These are phyloP conservation scores for Yamadazyma takamatsuzukensis DNA, from an alignment of 805 yeast genomes.

Conservation along the genomic window DNA sequence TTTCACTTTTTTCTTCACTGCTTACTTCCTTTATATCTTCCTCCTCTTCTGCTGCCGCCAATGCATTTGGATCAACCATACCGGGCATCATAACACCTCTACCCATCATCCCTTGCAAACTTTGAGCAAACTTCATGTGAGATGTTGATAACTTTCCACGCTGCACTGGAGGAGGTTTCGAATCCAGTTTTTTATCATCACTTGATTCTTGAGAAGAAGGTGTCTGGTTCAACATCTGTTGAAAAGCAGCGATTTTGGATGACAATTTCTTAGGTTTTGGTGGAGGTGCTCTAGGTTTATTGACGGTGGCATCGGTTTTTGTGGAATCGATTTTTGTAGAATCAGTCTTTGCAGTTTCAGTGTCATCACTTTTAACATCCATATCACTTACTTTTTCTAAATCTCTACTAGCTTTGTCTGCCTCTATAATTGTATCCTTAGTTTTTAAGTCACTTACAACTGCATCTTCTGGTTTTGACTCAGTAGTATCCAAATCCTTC, in stretches of 20 bases:
- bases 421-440: no score
- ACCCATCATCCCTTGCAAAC: conserved; percentile 56
- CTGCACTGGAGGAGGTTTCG: conserved; percentile 4
- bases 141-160: conserved; percentile 28
- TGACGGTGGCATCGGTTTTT: not conserved
- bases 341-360: no score
- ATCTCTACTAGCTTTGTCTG: no score
- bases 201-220: conserved; percentile 10
- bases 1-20: conserved; percentile 18
- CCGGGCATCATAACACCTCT: conserved; percentile 51
- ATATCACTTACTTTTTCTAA: no score
- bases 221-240: conserved; percentile 57
- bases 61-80: conserved; percentile 42
- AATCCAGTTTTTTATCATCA: no score
- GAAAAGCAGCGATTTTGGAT: conserved; percentile 76
- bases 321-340: not conserved
- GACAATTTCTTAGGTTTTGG: conserved; percentile 77
- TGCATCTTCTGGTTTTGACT: no score
- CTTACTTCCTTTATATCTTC: conserved; percentile 5
- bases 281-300: conserved; percentile 39
- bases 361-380: no score
- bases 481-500: no score
- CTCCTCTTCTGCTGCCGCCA: conserved; percentile 11
- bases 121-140: conserved; percentile 50
- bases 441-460: no score